Base-by-base conservation (phyloP, 495 filamentous ascomycete genomes). In the Pseudevernia furfuracea region DNA sequence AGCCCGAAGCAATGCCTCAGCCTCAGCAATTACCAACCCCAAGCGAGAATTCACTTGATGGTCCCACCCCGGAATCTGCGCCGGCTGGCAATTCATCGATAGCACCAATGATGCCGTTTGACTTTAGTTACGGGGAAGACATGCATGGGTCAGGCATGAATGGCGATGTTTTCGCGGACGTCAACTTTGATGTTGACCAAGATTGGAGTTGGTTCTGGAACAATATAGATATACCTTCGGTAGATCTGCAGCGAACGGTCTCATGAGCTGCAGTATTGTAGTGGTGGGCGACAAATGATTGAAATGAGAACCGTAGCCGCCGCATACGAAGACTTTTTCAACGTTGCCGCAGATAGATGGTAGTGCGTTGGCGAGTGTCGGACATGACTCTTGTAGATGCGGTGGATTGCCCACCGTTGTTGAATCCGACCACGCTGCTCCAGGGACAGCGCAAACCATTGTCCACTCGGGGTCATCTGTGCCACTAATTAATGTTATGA, bases 131-230 rank as follows among this genome's bases (percentile, higher is more conserved):
- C 34, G 36, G 11, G 3, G 32, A 64, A 21, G 28, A 59, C 19
- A 28, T 5, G 9, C 41, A 59, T 14, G 34, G 41, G 8, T 0
- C 15, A 10, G 43, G 19, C 41, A 68, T 46, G 49, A 69, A 25
- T 70, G 71, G 36, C 64, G 63, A 60, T 64, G 60, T n/a, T 15
- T 73, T 28, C 68, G 67, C 67, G 65, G 71, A 67, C 57, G 46
- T 76, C 30, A 74, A 76, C 59, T 58, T 76, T 12, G 75, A 75
- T 44, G 62, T 78, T 19, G 75, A 77, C 52, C 71, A 76, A 58
- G 76, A 76, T 44, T 78, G 76, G 76, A 73, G 73, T 59, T 64
- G 76, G 68, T 71, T 76, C 49, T 76, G 76, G 74, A 69, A 67
- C 52, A 71, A 74, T 28, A 64, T 38, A 15, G 58, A 58, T 7